Conservation (phyloP, 139 green algal species). For the Axilococcus clingmanii region DNA sequence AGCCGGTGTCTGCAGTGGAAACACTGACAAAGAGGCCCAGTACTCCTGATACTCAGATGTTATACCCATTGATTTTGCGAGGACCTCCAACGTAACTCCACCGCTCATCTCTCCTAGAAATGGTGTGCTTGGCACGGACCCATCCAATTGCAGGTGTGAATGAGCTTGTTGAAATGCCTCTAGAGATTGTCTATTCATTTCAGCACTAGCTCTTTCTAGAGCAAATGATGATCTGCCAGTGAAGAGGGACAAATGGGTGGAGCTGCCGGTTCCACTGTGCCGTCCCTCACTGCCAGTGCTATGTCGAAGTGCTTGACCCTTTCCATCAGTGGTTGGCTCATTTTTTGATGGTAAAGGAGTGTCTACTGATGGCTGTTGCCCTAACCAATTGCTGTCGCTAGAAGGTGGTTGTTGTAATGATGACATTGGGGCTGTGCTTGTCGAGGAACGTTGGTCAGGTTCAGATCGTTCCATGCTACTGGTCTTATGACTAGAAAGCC, state of each 20-base stretch:
- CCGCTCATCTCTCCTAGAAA: background rate
- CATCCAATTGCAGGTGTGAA: background rate
- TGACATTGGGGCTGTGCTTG: background rate
- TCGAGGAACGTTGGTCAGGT: background rate
- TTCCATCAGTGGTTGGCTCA: too few relatives aligned
- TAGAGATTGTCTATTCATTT: constrained; percentile 30
- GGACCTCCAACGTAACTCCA: background rate
- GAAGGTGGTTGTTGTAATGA: too few relatives aligned
- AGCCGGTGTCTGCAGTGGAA: constrained; percentile 50
- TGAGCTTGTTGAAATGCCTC: constrained; percentile 24
- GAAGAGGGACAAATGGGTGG: too few relatives aligned
- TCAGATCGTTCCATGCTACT: too few relatives aligned
- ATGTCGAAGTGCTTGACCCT: too few relatives aligned
- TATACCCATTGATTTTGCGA: constrained; percentile 19
- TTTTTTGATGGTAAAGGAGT: too few relatives aligned
- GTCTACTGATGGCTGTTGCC: constrained; percentile 3
- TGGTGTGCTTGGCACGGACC: background rate
- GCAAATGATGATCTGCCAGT: constrained; percentile 24
- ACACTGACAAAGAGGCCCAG: constrained; percentile 18
- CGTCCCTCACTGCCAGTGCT: too few relatives aligned
- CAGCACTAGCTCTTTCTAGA: constrained; percentile 25
- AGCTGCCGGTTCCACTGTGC: background rate
- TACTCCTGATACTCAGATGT: constrained; percentile 6
- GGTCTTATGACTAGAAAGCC: too few relatives aligned
- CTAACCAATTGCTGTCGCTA: background rate